A percentile compares a stretch with the other conserved stretches of the same genome.
phyloP scores from a whole-genome alignment of 163 green algal genomes.

The Chlamydomonas reinhardtii region DNA sequence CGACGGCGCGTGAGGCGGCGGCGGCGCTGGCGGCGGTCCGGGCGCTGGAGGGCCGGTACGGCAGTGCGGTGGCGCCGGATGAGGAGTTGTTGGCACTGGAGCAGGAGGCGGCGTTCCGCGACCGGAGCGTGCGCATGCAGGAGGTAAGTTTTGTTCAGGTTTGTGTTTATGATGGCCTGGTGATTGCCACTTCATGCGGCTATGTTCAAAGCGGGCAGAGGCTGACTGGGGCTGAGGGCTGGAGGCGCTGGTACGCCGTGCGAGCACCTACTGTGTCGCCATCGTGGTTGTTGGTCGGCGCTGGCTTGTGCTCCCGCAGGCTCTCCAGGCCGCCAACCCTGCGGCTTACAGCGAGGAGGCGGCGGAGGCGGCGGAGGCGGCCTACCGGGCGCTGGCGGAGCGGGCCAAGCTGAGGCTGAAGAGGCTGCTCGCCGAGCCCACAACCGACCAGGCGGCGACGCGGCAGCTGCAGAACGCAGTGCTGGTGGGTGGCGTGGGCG shows the following conservation, averaged over 20 bases:
- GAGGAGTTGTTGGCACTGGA: neutral
- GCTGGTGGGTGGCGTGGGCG: neutral
- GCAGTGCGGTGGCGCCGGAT: neutral
- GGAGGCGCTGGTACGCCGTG: too few species aligned
- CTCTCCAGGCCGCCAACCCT: conserved; percentile 52
- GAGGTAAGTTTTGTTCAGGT: neutral
- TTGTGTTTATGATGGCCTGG: too few species aligned
- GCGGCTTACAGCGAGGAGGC: conserved; percentile 55
- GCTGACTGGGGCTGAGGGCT: too few species aligned
- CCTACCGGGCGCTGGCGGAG: conserved; percentile 44
- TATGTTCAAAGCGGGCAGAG: neutral
- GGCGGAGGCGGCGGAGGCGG: conserved; percentile 47
- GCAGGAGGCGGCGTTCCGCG: neutral
- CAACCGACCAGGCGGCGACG: conserved; percentile 5
- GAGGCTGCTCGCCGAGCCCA: conserved; percentile 16
- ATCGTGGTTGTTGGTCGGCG: too few species aligned
- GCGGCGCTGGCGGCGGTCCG: conserved; percentile 21
- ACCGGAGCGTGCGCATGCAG: conserved; percentile 3
- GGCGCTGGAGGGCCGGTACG: conserved; percentile 14
- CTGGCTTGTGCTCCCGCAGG: neutral
- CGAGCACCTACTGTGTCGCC: too few species aligned
- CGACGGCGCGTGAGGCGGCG: neutral
- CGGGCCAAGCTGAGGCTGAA: conserved; percentile 15
- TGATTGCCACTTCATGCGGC: too few species aligned
- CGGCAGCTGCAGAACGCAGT: conserved; percentile 31